phyloP scores from a whole-genome alignment of 768 basidiomycete species.

The Mycena kentingensis region DNA sequence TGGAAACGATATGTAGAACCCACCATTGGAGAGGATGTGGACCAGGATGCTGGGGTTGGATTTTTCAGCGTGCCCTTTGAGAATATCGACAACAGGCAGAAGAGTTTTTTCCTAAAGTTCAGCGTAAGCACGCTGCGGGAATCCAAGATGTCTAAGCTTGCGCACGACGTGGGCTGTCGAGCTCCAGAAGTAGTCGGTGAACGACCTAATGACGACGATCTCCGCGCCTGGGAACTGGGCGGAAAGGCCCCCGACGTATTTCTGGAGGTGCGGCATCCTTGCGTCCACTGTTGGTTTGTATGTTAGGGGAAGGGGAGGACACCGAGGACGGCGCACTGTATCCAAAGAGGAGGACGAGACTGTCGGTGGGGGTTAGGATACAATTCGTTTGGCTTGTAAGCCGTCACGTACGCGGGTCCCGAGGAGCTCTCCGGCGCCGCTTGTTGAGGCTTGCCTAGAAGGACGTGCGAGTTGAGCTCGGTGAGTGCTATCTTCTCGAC shows the following conservation, averaged over 20 bases:
- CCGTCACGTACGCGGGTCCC: too few relatives aligned
- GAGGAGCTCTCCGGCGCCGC: too few relatives aligned
- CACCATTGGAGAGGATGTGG: slow-evolving; percentile 2
- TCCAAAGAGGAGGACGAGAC: too few relatives aligned
- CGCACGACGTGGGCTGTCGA: neutral
- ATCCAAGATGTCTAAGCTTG: neutral
- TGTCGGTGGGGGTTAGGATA: too few relatives aligned
- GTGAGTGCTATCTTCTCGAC: too few relatives aligned
- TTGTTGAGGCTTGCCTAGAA: too few relatives aligned
- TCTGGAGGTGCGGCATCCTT: neutral
- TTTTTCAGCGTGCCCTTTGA: neutral
- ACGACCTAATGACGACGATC: neutral
- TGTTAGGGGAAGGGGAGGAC: too few relatives aligned
- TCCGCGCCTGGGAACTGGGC: neutral
- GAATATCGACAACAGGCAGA: slow-evolving; percentile 1
- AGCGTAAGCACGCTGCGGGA: neutral
- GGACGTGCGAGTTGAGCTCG: too few relatives aligned
- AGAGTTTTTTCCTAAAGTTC: neutral
- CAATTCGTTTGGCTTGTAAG: too few relatives aligned
- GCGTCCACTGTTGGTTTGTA: slow-evolving; percentile 7
- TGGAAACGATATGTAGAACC: neutral
- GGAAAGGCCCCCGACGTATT: neutral
- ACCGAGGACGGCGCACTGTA: too few relatives aligned
- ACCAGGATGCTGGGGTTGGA: neutral
- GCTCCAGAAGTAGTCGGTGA: neutral